Evolutionary conservation across 306 rosid genomes (phyloP), one percentile per base, ranked within the genome.

Genomic region (Oxytropis ochrocephala): DNA sequence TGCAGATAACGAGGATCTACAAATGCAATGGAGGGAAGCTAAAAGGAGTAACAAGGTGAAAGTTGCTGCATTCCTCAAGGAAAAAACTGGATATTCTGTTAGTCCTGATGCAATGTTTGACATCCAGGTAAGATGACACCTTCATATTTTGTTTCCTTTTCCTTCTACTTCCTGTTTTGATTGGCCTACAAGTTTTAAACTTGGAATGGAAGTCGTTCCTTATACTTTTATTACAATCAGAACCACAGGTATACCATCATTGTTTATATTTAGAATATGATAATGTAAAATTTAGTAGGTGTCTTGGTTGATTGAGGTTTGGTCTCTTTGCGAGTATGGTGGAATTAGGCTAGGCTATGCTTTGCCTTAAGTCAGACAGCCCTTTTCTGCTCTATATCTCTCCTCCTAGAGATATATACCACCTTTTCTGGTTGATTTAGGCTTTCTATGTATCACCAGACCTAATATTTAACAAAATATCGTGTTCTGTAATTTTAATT

Each of bases 41-140:
- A 94, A 94, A 70, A 85, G 85, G 81, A 84, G 32, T 75, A 94
- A 94, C 71, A 94, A 94, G 82, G 63, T 83, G 86, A 94, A 88
- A 86, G 91, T 86, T 79, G 96, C 79, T 0, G 81, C 86, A 19
- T 81, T 91, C 39, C 77, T 94, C 67, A 87, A 68, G 81, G 97
- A 91, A 76, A 91, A 50, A 84, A 88, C 99, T 10, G 99, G 99
- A 30, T 94, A 87, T 60, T 82, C 92, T 75, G 91, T 94, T 77
- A 91, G 85, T 82, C 88, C 97, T 39, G 97, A 94, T 77, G 87
- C 97, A 69, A 79, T 94, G 97, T 91, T 85, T 80, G 99, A 94
- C 78, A 80, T 91, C 79, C 99, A 94, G 96, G 99, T 90, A 47
- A 52, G 63, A 65, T 79, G 53, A 59, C 72, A n/a, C 68, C 38